Conservation (phyloP, 768 basidiomycete species). For the Suillus fuscotomentosus region DNA sequence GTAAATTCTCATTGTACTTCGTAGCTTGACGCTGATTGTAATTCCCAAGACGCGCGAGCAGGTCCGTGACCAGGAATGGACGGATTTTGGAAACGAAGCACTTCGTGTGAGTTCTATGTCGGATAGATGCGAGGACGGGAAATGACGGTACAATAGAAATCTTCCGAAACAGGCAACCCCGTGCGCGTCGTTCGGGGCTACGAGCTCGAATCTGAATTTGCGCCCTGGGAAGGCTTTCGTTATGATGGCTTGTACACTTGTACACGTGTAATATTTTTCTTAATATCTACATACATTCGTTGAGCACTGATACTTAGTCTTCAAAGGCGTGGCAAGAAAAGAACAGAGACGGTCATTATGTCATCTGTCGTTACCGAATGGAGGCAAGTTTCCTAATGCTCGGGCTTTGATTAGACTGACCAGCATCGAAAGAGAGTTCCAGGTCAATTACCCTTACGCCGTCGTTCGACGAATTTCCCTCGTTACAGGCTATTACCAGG, state of each 20-base stretch:
- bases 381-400: conserved; percentile 15
- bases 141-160: conserved; percentile 16
- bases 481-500: background rate
- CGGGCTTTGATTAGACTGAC: background rate
- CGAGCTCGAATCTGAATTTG: conserved; percentile 19
- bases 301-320: background rate
- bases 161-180: conserved; percentile 16
- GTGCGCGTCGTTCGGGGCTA: conserved; percentile 27
- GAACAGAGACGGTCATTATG: conserved; percentile 10
- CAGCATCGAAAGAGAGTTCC: conserved; percentile 22
- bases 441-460: conserved; percentile 21
- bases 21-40: background rate
- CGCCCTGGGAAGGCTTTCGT: conserved; percentile 24
- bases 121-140: background rate
- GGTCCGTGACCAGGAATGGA: conserved; percentile 22
- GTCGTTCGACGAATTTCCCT: background rate
- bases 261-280: conserved; percentile 12
- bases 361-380: conserved; percentile 25
- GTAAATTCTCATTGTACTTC: conserved; percentile 2
- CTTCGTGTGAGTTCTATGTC: conserved; percentile 15
- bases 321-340: conserved; percentile 22
- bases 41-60: conserved; percentile 19
- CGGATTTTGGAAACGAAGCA: conserved; percentile 8
- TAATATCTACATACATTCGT: background rate
- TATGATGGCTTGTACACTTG: conserved; percentile 33